Conservation (phyloP, 768 basidiomycete genomes). For the Kockovaella imperatae region DNA sequence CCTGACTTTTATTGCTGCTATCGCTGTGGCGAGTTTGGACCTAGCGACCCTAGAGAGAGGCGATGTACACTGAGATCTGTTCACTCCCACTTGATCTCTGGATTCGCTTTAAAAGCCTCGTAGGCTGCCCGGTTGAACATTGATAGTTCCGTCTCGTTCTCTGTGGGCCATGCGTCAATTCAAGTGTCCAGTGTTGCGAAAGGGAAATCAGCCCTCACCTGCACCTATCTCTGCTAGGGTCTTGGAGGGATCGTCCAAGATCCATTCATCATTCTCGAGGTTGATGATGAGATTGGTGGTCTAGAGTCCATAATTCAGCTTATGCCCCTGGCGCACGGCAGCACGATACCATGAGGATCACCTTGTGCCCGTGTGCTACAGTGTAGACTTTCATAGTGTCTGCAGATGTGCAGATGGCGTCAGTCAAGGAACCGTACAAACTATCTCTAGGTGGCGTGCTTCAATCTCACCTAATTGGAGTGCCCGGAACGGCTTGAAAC, state of each 20-base stretch:
- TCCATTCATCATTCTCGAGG: slow-evolving; percentile 84
- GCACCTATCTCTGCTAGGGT: slow-evolving; percentile 65
- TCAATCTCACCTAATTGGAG: slow-evolving; percentile 58
- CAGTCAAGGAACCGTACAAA: not conserved
- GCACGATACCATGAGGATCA: slow-evolving; percentile 33
- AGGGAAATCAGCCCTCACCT: slow-evolving; percentile 51
- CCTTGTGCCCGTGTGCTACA: slow-evolving; percentile 91
- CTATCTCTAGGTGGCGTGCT: not conserved
- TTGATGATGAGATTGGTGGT: slow-evolving; percentile 98
- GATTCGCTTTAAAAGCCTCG: slow-evolving; percentile 71
- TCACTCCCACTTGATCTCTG: too few relatives aligned
- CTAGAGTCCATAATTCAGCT: slow-evolving; percentile 47
- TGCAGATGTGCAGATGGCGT: slow-evolving; percentile 37
- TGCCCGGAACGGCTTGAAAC: slow-evolving; percentile 83
- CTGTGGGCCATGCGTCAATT: slow-evolving; percentile 46
- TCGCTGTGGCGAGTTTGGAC: too few relatives aligned
- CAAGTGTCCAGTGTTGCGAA: not conserved
- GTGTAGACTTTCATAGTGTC: slow-evolving; percentile 94
- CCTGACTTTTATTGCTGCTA: not conserved
- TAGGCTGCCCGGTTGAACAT: slow-evolving; percentile 76
- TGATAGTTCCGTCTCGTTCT: slow-evolving; percentile 92
- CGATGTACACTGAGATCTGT: too few relatives aligned
- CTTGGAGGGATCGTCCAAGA: slow-evolving; percentile 61
- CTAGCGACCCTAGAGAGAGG: too few relatives aligned
- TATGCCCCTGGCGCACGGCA: not conserved